Conservation (phyloP, 805 yeast genomes). For the Nakazawaea holstii region DNA sequence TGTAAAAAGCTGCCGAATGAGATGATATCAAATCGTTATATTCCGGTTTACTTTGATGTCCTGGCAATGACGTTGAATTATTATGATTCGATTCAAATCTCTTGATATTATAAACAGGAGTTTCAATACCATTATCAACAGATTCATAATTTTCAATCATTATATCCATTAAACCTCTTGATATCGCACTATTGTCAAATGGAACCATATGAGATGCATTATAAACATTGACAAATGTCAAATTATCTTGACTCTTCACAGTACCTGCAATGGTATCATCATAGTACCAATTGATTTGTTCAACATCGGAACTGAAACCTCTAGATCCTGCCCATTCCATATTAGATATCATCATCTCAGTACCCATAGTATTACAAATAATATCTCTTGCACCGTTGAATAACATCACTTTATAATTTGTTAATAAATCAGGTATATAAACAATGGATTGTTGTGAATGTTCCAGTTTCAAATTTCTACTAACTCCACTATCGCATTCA, state of each 20-base stretch:
- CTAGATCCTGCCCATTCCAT: conserved; percentile 59
- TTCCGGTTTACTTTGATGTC: background rate
- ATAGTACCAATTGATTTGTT: conserved; percentile 36
- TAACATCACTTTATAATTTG: conserved; percentile 55
- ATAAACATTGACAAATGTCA: conserved; percentile 69
- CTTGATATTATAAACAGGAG: conserved; percentile 21
- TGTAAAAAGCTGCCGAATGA: conserved; percentile 14
- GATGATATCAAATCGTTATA: background rate
- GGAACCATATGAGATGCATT: conserved; percentile 95
- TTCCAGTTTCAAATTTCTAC: conserved; percentile 42
- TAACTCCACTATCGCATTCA: conserved; percentile 71
- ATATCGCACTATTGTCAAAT: conserved; percentile 63
- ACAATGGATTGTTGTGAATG: conserved; percentile 56
- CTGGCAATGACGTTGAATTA: background rate
- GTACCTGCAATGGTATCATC: conserved; percentile 32
- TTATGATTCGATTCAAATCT: background rate
- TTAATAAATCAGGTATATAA: conserved; percentile 61
- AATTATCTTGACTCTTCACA: conserved; percentile 50
- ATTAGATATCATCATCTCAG: conserved; percentile 56
- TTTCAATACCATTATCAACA: conserved; percentile 15
- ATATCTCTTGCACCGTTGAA: conserved; percentile 88
- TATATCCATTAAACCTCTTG: conserved; percentile 66
- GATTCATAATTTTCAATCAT: conserved; percentile 28
- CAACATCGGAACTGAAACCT: conserved; percentile 41
- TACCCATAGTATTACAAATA: conserved; percentile 80